Evolutionary conservation across 1,284 basidiomycete species (phyloP).

Genomic region (Wallemia mellicola): DNA sequence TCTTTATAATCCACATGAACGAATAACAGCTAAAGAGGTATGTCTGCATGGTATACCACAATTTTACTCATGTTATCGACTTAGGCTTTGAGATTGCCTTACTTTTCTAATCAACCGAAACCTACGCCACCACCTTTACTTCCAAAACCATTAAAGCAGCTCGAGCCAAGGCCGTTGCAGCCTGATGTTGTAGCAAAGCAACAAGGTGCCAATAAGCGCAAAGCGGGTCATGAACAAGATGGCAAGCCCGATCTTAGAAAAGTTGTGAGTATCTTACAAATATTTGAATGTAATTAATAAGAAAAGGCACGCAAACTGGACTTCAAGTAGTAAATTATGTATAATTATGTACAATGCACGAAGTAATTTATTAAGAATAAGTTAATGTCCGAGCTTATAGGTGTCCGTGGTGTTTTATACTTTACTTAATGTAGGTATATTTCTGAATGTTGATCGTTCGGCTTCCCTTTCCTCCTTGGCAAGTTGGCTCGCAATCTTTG

Average conservation of each 20-base stretch:
- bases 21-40: conserved; percentile 52
- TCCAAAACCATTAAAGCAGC: conserved; percentile 33
- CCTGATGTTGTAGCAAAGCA: conserved; percentile 20
- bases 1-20: conserved; percentile 52
- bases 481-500: neutral
- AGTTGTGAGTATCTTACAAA: neutral
- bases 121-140: conserved; percentile 53
- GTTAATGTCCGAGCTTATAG: neutral
- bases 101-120: conserved; percentile 44
- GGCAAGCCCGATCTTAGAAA: neutral
- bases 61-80: neutral
- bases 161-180: conserved; percentile 24
- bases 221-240: neutral
- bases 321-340: neutral
- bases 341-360: neutral
- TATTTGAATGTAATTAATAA: neutral
- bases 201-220: neutral
- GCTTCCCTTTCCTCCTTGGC: neutral
- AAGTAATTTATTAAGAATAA: neutral
- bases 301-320: neutral
- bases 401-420: neutral
- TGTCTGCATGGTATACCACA: conserved; percentile 9
- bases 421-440: neutral
- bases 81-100: conserved; percentile 41
- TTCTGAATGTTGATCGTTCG: neutral